Evolutionary conservation across 768 basidiomycete species (phyloP), one percentile per base, ranked within the genome.

Genomic region (Amanita thiersii): DNA sequence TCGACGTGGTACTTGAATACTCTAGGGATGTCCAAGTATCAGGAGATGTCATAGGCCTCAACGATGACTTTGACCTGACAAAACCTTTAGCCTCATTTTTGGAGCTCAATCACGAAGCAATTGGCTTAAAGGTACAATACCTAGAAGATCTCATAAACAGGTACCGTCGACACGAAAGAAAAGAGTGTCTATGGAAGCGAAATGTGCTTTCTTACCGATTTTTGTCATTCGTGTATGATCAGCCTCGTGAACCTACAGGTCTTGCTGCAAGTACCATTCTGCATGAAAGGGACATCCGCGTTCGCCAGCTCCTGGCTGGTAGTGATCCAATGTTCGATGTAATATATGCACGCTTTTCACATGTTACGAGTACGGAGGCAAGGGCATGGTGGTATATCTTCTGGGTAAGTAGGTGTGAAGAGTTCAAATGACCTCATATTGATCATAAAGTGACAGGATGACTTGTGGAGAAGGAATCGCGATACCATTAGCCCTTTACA

Each of bases 331-430:
- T 69, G 0, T 69, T 86, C 33, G 56, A 51, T 40, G 62, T 65
- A 15, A 66, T 77, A 0, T 74, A 79, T 54, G 66, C 73, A 23
- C 68, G 86, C 26, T 64, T 78, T 42, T 47, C 57, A 7, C 64
- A 62, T 14, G 77, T 82, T 23, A 63, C 74, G 1, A 49, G 50
- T 6, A 70, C 72, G 1, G 64, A 70, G 48, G 55, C 75, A 1
- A 60, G 71, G 3, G 72, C 75, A 2, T 86, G 83, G 79, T 89
- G 86, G 86, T 86, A 81, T 50, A 65, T 86, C 9, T 77, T 84
- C 49, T 87, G 81, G 81, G 84, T 85, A 37, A 50, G 73, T 53
- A 8, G 11, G 28, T 38, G 18, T 20, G 25, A 24, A 8, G 33
- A 17, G 14, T 31, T 11, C 32, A 15, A 1, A 5, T 32, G 5